Base-by-base conservation (phyloP, 73 alveolate species). In the Paramecium pentaurelia region DNA sequence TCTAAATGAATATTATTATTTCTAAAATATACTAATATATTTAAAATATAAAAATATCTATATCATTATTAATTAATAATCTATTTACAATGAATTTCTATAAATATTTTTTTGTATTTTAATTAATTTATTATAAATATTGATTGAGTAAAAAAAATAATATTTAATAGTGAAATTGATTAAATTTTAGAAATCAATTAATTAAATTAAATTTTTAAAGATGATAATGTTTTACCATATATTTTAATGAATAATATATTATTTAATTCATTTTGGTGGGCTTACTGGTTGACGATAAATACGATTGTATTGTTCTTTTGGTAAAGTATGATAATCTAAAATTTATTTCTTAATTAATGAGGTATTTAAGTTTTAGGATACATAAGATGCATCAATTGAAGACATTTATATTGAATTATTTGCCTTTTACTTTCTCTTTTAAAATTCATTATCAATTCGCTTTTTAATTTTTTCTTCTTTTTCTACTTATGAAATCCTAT, bases 281-380 rank as follows among this genome's bases (percentile, higher is more conserved):
- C 91, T 45, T 8, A 32, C 58, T 16, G 71, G 30, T 34, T 80
- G 28, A 28, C 84, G 84, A 42, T 80, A 80, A 14, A 47, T 28
- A 32, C 91, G 47, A 80, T 80, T 80, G 32, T 80, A 80, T 80
- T 80, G 58, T 36, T 80, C 91, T 49, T 64, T 80, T 18, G 91
- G 91, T 8, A 80, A 16, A 11, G 91, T 80, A 64, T 80, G 91
- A 47, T 44, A 80, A 80, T 80, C 91, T 80, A 38, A 28, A n/a
- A 80, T 80, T 44, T 80, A 47, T 36, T 80, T 80, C 34, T 80
- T 80, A 80, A 80, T 49, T 45, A 80, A 49, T 27, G 77, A 27
- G 9, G 47, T 8, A 47, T 80, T 80, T 80, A 40, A 44, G 40
- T 73, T 73, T 73, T 11, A n/a, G 37, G 87, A 73, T 12, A 73